Evolutionary conservation across 257 asterid species (phyloP).

Genomic region (Plantago elongata): DNA sequence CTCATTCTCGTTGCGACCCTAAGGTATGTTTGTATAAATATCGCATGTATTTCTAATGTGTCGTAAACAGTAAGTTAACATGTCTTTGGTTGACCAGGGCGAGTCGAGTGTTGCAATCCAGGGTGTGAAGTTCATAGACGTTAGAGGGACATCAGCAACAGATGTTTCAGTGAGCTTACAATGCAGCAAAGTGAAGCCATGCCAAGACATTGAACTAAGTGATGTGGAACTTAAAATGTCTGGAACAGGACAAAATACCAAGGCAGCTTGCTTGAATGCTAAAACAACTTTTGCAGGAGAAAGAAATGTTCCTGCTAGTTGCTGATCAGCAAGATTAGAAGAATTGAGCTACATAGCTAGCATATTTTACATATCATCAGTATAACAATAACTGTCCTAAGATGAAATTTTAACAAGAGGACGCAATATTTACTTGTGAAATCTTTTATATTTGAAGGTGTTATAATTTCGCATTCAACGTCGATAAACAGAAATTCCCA

Average conservation of each 20-base stretch:
- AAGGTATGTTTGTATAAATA: too few species aligned
- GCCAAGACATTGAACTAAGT: constrained; percentile 17
- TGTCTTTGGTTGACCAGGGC: background rate
- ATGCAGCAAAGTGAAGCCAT: constrained; percentile 20
- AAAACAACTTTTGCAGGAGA: constrained; percentile 5
- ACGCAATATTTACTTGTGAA: too few species aligned
- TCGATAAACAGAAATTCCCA: too few species aligned
- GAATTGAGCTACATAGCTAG: background rate
- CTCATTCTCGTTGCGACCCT: background rate
- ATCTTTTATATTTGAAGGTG: too few species aligned
- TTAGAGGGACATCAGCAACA: constrained; percentile 13
- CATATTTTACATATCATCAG: background rate
- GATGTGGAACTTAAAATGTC: constrained; percentile 9
- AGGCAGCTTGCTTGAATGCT: constrained; percentile 17
- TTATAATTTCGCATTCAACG: too few species aligned
- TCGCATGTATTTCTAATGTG: too few species aligned
- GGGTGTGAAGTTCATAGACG: constrained; percentile 15
- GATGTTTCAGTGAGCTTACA: background rate
- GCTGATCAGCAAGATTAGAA: background rate
- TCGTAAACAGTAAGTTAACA: background rate
- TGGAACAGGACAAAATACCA: constrained; percentile 11
- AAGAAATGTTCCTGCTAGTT: constrained; percentile 14
- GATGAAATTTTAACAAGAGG: too few species aligned
- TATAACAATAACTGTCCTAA: background rate
- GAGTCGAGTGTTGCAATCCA: constrained; percentile 10